Conservation (phyloP, 2,329 filamentous ascomycete species). For the Claviceps sp. region DNA sequence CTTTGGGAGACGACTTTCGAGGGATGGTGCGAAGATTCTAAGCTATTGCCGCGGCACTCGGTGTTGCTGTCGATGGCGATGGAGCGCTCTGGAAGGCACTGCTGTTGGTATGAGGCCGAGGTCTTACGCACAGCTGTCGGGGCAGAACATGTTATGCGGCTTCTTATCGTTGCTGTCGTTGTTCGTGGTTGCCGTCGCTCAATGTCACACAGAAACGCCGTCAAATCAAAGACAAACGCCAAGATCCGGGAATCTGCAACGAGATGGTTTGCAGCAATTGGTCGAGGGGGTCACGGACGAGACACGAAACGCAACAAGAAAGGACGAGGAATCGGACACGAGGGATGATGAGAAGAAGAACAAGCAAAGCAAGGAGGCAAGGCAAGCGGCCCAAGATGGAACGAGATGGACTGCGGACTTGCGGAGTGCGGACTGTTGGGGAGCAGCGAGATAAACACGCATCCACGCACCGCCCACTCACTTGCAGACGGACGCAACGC, state of each 20-base stretch:
- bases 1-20: too few relatives aligned
- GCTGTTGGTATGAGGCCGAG: background rate
- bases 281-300: background rate
- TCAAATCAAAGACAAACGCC: constrained; percentile 1
- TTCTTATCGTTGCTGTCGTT: background rate
- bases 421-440: too few relatives aligned
- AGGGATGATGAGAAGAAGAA: background rate
- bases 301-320: background rate
- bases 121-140: background rate
- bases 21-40: too few relatives aligned
- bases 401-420: background rate
- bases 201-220: constrained; percentile 1
- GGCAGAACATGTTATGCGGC: background rate
- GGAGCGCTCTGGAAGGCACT: background rate
- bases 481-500: too few relatives aligned
- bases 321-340: background rate
- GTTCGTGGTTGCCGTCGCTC: background rate
- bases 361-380: background rate
- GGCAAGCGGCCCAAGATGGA: background rate
- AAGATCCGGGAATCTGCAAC: background rate
- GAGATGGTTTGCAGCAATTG: background rate
- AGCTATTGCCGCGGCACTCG: background rate
- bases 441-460: background rate
- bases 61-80: background rate
- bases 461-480: background rate